Evolutionary conservation across 2,329 filamentous ascomycete genomes (phyloP).

Genomic region (Albifimbria verrucaria): DNA sequence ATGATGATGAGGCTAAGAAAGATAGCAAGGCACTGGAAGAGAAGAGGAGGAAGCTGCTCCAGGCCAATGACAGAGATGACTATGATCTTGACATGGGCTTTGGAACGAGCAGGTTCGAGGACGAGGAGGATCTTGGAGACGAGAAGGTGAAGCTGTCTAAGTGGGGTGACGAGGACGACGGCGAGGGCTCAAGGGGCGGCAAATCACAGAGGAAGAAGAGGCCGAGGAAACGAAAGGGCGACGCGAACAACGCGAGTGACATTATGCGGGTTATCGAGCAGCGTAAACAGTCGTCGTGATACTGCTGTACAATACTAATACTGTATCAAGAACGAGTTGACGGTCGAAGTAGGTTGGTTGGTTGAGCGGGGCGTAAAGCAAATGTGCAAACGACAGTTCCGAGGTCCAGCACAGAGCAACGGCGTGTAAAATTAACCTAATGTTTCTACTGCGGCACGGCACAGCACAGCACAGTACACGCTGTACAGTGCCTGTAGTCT

Average conservation of each 20-base stretch:
- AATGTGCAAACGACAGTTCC: too few species aligned
- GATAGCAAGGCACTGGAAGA: slow-evolving; percentile 58
- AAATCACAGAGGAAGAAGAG: slow-evolving; percentile 65
- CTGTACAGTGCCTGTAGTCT: too few species aligned
- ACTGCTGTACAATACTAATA: too few species aligned
- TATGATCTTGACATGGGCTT: slow-evolving; percentile 95
- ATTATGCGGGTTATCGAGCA: slow-evolving; percentile 75
- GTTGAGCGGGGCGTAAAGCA: too few species aligned
- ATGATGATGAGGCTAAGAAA: slow-evolving; percentile 36
- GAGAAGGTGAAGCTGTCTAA: slow-evolving; percentile 64
- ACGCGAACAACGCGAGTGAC: slow-evolving; percentile 74
- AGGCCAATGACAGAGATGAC: slow-evolving; percentile 72
- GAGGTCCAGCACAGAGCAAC: too few species aligned
- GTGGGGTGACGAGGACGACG: slow-evolving; percentile 57
- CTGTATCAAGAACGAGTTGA: too few species aligned
- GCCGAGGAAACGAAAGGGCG: slow-evolving; percentile 72
- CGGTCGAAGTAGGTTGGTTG: too few species aligned
- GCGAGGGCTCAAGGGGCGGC: slow-evolving; percentile 41
- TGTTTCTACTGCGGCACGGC: too few species aligned
- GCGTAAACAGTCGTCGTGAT: slow-evolving; percentile 34
- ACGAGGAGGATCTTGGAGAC: slow-evolving; percentile 78
- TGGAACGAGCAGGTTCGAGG: slow-evolving; percentile 80
- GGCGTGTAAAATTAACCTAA: too few species aligned
- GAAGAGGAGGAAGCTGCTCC: slow-evolving; percentile 70
- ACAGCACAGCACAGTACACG: too few species aligned